These are phyloP conservation scores for Ophiostoma piceae DNA, from an alignment of 2,329 filamentous ascomycete genomes.

Conservation along the genomic window DNA sequence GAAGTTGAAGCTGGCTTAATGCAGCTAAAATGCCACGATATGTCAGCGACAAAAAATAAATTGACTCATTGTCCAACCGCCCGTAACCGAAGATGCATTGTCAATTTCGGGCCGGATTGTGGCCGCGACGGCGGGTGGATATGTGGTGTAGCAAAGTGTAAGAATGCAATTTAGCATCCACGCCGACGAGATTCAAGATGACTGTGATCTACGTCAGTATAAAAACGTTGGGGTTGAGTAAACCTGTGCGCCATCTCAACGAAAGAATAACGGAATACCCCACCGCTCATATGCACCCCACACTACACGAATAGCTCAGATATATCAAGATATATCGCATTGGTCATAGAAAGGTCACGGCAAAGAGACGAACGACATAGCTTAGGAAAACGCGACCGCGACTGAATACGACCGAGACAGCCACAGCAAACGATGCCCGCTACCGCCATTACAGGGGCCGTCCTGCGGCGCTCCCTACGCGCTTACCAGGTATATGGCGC, in stretches of 20 bases:
- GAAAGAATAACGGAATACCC: not conserved
- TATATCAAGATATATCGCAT: not conserved
- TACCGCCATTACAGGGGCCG: slow-evolving; percentile 31
- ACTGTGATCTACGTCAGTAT: not conserved
- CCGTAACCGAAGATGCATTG: not conserved
- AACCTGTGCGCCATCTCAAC: slow-evolving; percentile 2
- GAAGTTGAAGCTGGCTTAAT: too few species aligned
- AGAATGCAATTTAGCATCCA: not conserved
- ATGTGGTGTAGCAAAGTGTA: not conserved
- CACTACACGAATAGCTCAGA: not conserved
- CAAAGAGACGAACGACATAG: too few species aligned
- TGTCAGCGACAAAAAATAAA: not conserved
- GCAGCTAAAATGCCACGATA: not conserved
- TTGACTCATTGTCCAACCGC: not conserved
- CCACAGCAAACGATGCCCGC: slow-evolving; percentile 13
- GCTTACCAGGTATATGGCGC: slow-evolving; percentile 74
- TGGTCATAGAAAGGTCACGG: not conserved
- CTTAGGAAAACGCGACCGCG: not conserved
- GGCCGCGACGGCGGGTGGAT: not conserved
- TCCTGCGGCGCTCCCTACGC: slow-evolving; percentile 63
- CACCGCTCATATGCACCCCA: not conserved
- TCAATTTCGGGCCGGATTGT: not conserved
- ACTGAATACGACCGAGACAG: not conserved
- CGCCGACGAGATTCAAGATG: not conserved
- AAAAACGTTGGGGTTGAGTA: slow-evolving; percentile 16